Base-by-base conservation (phyloP, 345 rosid genomes). In the Microcos paniculata region DNA sequence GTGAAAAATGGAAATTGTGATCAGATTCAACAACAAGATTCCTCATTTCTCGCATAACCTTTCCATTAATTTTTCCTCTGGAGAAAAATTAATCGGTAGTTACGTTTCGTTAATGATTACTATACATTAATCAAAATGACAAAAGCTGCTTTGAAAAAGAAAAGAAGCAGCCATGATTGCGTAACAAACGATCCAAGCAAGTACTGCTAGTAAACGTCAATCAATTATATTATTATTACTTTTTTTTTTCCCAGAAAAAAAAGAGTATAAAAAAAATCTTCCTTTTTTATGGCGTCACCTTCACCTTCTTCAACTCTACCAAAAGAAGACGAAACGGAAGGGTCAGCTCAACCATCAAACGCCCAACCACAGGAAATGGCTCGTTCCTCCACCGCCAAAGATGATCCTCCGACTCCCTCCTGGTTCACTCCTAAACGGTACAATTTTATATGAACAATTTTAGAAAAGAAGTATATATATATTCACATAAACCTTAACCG, bases 391-490 rank as follows among this genome's bases (percentile, higher is more conserved):
- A 24, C 59, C 4, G 24, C 67, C 1, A 35, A 49, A 7, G 77
- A 77, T 76, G 21, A 82, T 16, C 57, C 70, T 33, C 70, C 82
- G 1, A 21, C 78, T 68, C 90, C 84, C 12, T 79, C 90, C 28
- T 87, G 90, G 90, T 85, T 87, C 73, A 85, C 87, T 76, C 95
- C 95, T 18, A 83, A 82, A 81, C 75, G 85, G 95, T 90, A 83
- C n/a, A n/a, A n/a, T n/a, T n/a, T n/a, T n/a, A n/a, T n/a, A n/a
- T n/a, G n/a, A n/a, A n/a, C n/a, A n/a, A n/a, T n/a, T n/a, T n/a
- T n/a, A n/a, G n/a, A n/a, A n/a, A n/a, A n/a, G n/a, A n/a, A n/a
- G n/a, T n/a, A n/a, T n/a, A n/a, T n/a, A n/a, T n/a, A n/a, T n/a
- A n/a, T n/a, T n/a, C n/a, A 28, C 31, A 13, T 28, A 45, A 16